Evolutionary conservation across 1,284 basidiomycete genomes (phyloP), one percentile per base, ranked within the genome.

Genomic region (Ganoderma sinense): DNA sequence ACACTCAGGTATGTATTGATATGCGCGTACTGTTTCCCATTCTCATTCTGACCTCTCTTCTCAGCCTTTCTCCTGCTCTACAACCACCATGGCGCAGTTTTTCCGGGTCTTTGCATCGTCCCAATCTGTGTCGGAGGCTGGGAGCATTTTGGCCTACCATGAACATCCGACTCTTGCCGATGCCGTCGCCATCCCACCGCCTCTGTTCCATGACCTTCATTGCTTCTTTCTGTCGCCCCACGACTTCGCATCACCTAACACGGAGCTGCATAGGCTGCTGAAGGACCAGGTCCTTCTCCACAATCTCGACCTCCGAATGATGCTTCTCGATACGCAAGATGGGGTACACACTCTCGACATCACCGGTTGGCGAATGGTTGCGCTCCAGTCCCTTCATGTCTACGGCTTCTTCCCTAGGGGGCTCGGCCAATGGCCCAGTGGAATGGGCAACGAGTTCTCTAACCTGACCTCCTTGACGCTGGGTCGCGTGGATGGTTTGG

Each of bases 391-490:
- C 29, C 53, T 56, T 56, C 26, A 31, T 16, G 18, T 56, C 26
- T 18, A 55, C 26, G 53, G 53, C 16, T 55, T 55, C 16, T 29
- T 55, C 53, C 53, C 53, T 6, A 31, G 26, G 53, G 53, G 13
- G 5, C 26, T 55, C 16, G 53, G 13, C 53, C 14, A 55, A 13
- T 31, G 6, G 26, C 16, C 53, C 6, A 31, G 31, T 14, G 45
- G 45, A 23, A 48, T 23, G 45, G 45, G 45, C 45, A 48, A 48
- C 45, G 45, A 48, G 45, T 55, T 55, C 53, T 29, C 14, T 8
- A 55, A 55, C 53, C 53, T 55, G 53, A 55, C 53, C 13, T 55
- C 53, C 10, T 31, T 55, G 53, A 55, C 29, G 53, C 29, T 55
- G 53, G 53, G 53, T 55, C 14, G 53, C 26, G 53, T 55, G 13